phyloP scores from a whole-genome alignment of 208 protist species.

The Acanthamoeba castellanii region DNA sequence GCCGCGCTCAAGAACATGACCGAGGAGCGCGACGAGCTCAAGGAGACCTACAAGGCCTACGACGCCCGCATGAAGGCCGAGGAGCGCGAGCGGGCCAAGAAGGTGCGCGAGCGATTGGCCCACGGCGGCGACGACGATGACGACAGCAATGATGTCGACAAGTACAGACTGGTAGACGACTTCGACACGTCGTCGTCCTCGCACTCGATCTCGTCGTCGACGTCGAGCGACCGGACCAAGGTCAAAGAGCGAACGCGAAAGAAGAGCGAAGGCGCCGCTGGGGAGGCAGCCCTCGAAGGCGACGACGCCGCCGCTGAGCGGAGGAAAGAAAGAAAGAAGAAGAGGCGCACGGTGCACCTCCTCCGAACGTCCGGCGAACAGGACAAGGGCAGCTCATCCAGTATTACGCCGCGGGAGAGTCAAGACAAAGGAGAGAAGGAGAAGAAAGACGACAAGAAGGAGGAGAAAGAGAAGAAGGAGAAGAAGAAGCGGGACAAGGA shows the following conservation, averaged over 20 bases:
- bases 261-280: constrained; percentile 4
- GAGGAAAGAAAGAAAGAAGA: constrained; percentile 54
- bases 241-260: not conserved
- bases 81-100: constrained; percentile 38
- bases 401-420: not conserved
- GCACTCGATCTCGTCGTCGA: not conserved
- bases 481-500: not conserved
- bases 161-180: not conserved
- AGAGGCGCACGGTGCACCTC: constrained; percentile 7
- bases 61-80: constrained; percentile 21
- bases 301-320: not conserved
- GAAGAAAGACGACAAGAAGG: not conserved
- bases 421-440: not conserved
- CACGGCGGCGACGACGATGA: not conserved
- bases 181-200: not conserved
- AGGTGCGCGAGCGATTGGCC: constrained; percentile 1
- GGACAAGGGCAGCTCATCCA: not conserved
- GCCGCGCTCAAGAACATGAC: not conserved
- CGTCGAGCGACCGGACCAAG: not conserved
- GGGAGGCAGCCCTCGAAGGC: not conserved
- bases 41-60: constrained; percentile 57
- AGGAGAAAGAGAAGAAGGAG: not conserved
- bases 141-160: not conserved
- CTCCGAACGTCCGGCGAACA: constrained; percentile 7
- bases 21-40: constrained; percentile 33